Evolutionary conservation across 2,329 filamentous ascomycete genomes (phyloP).

Genomic region (Arthrobotrys iridis): DNA sequence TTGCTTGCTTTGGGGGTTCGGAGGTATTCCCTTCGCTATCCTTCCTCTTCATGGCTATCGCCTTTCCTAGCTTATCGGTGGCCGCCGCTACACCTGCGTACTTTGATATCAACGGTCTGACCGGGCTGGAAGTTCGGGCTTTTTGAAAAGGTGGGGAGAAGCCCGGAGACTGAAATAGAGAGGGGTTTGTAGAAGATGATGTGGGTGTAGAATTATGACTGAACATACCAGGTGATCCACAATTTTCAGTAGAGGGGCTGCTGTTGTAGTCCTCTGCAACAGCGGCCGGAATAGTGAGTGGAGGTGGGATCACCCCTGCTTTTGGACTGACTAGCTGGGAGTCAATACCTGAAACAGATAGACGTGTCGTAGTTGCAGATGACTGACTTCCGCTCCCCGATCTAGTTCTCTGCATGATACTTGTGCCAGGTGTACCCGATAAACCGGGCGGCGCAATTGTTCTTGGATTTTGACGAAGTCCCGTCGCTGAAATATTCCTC

Average conservation of each 20-base stretch:
- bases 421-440: slow-evolving; percentile 16
- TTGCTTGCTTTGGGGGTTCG: slow-evolving; percentile 33
- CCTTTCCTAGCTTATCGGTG: slow-evolving; percentile 48
- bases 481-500: slow-evolving; percentile 21
- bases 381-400: slow-evolving; percentile 49
- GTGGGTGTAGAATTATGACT: slow-evolving; percentile 54
- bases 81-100: slow-evolving; percentile 52
- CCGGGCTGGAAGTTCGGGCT: slow-evolving; percentile 50
- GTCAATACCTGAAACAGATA: slow-evolving; percentile 37
- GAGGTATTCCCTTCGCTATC: slow-evolving; percentile 29
- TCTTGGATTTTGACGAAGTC: slow-evolving; percentile 24
- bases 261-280: slow-evolving; percentile 53
- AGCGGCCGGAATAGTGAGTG: slow-evolving; percentile 52
- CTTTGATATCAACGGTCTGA: slow-evolving; percentile 53
- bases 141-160: slow-evolving; percentile 47
- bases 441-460: slow-evolving; percentile 33
- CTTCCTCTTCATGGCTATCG: slow-evolving; percentile 44
- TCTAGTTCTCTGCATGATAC: slow-evolving; percentile 37
- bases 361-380: slow-evolving; percentile 26
- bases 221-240: slow-evolving; percentile 55
- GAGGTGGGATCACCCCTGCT: slow-evolving; percentile 42
- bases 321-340: slow-evolving; percentile 28
- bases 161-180: slow-evolving; percentile 50
- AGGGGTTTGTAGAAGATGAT: slow-evolving; percentile 52
- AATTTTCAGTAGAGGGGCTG: slow-evolving; percentile 53